These are phyloP conservation scores for Fallopia convolvulus DNA, from an alignment of 148 eudicot species.

Conservation along the genomic window DNA sequence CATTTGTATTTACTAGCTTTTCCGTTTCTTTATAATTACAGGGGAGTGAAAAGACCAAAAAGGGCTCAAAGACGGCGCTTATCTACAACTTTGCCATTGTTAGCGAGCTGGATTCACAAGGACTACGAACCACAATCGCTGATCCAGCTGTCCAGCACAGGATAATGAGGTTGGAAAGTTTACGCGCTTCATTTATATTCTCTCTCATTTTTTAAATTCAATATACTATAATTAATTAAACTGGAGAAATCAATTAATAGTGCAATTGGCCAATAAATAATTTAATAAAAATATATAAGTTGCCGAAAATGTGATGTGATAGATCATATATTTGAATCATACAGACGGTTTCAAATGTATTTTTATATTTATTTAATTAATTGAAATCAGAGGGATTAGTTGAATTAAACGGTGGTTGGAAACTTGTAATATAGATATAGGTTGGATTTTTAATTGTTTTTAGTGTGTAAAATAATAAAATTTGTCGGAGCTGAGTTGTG, in stretches of 20 bases:
- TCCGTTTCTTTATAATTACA: not conserved
- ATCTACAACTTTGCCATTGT: not conserved
- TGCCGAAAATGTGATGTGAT: constrained; percentile 1
- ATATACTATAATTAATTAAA: not conserved
- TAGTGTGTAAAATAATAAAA: not conserved
- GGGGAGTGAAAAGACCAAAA: not conserved
- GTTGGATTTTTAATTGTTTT: not conserved
- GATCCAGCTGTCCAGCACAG: not conserved
- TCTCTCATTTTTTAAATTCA: not conserved
- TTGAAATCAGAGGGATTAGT: not conserved
- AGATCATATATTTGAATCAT: not conserved
- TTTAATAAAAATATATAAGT: not conserved
- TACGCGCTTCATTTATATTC: constrained; percentile 3
- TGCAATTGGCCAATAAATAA: not conserved
- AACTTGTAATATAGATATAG: not conserved
- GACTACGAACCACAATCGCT: not conserved
- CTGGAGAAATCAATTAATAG: not conserved
- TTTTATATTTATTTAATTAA: not conserved
- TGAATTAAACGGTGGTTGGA: not conserved
- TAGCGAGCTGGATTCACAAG: not conserved
- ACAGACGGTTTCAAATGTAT: not conserved
- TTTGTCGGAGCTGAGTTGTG: not conserved
- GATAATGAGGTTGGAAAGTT: not conserved
- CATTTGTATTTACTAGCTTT: not conserved
- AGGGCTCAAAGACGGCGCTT: not conserved